phyloP scores from a whole-genome alignment of 148 eudicot species.

The Vaccinium vitisidaea region DNA sequence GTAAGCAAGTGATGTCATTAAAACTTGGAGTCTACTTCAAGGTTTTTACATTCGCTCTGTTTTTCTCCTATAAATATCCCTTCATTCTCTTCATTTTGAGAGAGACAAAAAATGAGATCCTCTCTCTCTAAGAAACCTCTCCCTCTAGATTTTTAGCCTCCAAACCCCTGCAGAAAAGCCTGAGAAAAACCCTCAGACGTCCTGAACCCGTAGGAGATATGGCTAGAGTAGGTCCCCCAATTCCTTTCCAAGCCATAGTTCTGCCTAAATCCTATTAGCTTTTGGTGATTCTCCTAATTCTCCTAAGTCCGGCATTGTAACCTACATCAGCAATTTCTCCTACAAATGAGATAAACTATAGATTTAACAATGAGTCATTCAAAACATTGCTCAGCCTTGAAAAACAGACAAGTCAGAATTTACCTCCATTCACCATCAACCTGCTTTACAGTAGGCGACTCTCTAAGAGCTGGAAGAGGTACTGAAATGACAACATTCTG shows the following conservation, averaged over 20 bases:
- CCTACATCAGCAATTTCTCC: background rate
- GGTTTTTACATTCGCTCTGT: too few relatives aligned
- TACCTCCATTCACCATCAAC: slow-evolving; percentile 99
- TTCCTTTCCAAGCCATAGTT: background rate
- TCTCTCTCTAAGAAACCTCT: background rate
- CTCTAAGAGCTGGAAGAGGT: slow-evolving; percentile 97
- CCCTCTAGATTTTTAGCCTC: background rate
- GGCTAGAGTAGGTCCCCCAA: background rate
- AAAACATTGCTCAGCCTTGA: background rate
- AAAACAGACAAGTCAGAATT: slow-evolving; percentile 8
- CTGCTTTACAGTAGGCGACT: slow-evolving; percentile 82
- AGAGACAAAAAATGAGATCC: background rate
- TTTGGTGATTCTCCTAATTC: background rate
- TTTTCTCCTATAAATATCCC: too few relatives aligned
- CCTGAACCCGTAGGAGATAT: background rate
- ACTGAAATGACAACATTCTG: slow-evolving; percentile 95
- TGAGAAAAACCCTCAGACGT: background rate
- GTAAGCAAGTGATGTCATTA: too few relatives aligned
- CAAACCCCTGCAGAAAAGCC: background rate
- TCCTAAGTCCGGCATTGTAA: background rate
- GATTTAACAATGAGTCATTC: background rate
- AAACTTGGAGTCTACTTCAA: too few relatives aligned
- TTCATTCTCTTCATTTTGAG: too few relatives aligned
- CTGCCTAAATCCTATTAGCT: background rate
- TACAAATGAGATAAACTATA: background rate